A percentile compares a stretch with the other conserved stretches of the same genome.
These are phyloP conservation scores for Russula virescens DNA, from an alignment of 768 basidiomycete species.

Conservation along the genomic window DNA sequence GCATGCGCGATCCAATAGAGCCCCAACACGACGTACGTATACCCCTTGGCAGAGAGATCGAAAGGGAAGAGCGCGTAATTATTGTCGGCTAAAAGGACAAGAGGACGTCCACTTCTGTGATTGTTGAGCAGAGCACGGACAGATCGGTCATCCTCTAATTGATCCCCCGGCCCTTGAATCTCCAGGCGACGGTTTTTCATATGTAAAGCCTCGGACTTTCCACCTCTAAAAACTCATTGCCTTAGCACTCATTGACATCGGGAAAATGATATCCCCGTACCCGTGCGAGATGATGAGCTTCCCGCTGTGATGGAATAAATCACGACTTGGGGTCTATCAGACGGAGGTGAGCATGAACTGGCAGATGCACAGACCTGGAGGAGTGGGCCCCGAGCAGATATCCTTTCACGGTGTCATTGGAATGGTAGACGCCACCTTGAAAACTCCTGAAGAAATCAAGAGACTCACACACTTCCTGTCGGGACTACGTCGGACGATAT, in stretches of 20 bases:
- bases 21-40: constrained; percentile 56
- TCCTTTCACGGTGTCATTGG: constrained; percentile 56
- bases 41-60: constrained; percentile 45
- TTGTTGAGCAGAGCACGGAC: constrained; percentile 63
- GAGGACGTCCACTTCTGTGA: constrained; percentile 46
- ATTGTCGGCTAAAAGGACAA: constrained; percentile 70
- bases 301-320: constrained; percentile 58
- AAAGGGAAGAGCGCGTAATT: constrained; percentile 70
- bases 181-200: constrained; percentile 37
- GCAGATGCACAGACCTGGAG: constrained; percentile 44
- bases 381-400: constrained; percentile 72
- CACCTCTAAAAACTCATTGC: constrained; percentile 44
- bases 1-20: constrained; percentile 66
- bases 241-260: neutral
- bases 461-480: constrained; percentile 81
- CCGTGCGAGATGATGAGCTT: constrained; percentile 79
- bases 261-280: constrained; percentile 38
- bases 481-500: constrained; percentile 47
- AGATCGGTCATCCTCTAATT: constrained; percentile 61
- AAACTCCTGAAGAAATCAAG: constrained; percentile 71
- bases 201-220: constrained; percentile 56
- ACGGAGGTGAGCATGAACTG: constrained; percentile 7
- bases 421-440: constrained; percentile 74
- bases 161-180: constrained; percentile 52
- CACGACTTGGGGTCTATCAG: constrained; percentile 46